Base-by-base conservation (phyloP, 192 early-diverging fungal genomes). In the Allomyces javanicus region DNA sequence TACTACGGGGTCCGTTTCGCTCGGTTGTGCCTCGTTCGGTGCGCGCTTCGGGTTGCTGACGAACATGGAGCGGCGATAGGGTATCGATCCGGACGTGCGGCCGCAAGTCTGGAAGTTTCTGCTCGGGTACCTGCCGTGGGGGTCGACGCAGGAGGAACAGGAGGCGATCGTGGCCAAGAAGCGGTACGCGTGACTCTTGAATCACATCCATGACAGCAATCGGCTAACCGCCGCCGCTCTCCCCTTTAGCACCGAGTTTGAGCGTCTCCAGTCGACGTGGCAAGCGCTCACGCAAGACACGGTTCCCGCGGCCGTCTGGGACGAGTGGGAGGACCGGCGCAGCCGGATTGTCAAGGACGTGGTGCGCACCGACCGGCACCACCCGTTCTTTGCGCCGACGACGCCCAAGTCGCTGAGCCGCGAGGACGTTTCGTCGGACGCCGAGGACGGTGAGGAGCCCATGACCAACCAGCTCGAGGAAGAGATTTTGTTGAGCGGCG, bases 91-190 rank as follows among this genome's bases (percentile, higher is more conserved):
- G 63, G 84, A 86, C 55, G 81, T 92, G 61, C 81, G 92, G 23
- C 81, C 85, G 9, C 79, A 89, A 25, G 90, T 91, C 10, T 97
- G 93, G 93, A 87, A 90, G 66, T 98, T 89, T 69, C 77, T 98
- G 63, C 72, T 92, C 40, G 80, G 79, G 17, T 79, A 96, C 5
- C 94, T 89, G 70, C 80, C 89, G 14, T 98, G 90, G 90, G 72
- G 79, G 25, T 88, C 86, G 9, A 88, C 85, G 24, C 85, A 87
- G 26, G 74, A 67, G 11, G 86, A 92, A 72, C 84, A 93, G 63
- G 70, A 77, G 1, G 73, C 70, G 7, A 79, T 90, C 21, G 72
- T 73, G 14, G 63, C 70, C 4, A 68, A 70, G 1, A 80, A 83
- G 65, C 71, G 66, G 88, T 86, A 77, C 66, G 74, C 67, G 27